Percentiles rank a stretch among this genome's conserved stretches.
These are phyloP conservation scores for Alternaria longipes DNA, from an alignment of 2,329 filamentous ascomycete genomes.

Conservation along the genomic window DNA sequence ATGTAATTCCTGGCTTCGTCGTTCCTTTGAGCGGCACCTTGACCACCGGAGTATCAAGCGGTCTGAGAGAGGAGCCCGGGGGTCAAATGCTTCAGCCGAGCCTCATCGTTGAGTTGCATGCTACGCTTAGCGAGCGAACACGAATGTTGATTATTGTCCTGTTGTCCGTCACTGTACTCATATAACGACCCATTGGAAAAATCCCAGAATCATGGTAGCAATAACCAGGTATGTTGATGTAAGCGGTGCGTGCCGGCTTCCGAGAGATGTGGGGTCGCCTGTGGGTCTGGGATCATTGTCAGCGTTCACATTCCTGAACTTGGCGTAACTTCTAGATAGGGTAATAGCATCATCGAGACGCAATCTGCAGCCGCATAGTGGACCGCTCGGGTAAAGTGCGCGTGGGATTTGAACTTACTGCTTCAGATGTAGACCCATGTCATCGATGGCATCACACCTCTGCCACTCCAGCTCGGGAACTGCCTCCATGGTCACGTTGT, in stretches of 20 bases:
- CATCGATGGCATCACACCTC: slow-evolving; percentile 36
- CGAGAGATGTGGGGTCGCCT: slow-evolving; percentile 6
- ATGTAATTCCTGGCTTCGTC: neutral
- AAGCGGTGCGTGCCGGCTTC: slow-evolving; percentile 11
- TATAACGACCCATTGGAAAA: slow-evolving; percentile 24
- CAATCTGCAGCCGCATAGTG: neutral
- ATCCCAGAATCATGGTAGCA: slow-evolving; percentile 9
- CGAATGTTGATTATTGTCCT: neutral
- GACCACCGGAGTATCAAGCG: neutral
- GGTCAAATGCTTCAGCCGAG: neutral
- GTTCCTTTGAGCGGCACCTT: neutral
- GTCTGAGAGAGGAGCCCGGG: neutral
- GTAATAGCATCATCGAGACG: neutral
- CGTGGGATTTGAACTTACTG: slow-evolving; percentile 35
- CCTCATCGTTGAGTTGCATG: neutral
- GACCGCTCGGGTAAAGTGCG: neutral
- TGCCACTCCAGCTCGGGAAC: slow-evolving; percentile 32
- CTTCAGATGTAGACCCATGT: slow-evolving; percentile 39
- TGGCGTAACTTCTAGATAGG: slow-evolving; percentile 4
- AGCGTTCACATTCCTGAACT: slow-evolving; percentile 16
- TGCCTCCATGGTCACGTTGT: slow-evolving; percentile 43
- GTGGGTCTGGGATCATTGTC: slow-evolving; percentile 14
- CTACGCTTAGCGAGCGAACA: neutral
- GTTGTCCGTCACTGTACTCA: slow-evolving; percentile 8
- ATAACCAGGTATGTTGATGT: slow-evolving; percentile 13